Percentiles rank a stretch among this genome's conserved stretches.
These are phyloP conservation scores for Haematococcus lacustris DNA, from an alignment of 139 green algal species.

Conservation along the genomic window DNA sequence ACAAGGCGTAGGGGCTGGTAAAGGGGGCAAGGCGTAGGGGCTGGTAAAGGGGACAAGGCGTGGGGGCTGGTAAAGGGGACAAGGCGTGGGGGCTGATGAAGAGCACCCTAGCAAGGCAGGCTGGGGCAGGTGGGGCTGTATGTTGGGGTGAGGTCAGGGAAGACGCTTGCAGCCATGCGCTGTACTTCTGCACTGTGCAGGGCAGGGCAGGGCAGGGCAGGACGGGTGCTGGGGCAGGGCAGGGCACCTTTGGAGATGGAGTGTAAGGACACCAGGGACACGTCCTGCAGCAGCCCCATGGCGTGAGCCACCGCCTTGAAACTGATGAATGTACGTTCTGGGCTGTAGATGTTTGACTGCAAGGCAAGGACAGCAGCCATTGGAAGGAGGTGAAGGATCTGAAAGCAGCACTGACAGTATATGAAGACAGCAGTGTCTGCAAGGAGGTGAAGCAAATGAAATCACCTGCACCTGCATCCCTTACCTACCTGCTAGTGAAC, in stretches of 20 bases:
- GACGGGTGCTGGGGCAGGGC: background rate
- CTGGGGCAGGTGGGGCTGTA: no score
- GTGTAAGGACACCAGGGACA: slow-evolving; percentile 78
- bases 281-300: slow-evolving; percentile 37
- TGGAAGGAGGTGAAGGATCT: no score
- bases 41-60: no score
- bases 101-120: no score
- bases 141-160: no score
- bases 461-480: background rate
- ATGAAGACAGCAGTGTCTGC: background rate
- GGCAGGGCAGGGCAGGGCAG: no score
- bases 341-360: slow-evolving; percentile 90
- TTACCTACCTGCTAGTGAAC: background rate
- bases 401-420: no score
- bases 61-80: no score
- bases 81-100: no score
- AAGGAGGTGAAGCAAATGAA: background rate
- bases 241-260: slow-evolving; percentile 74
- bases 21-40: no score
- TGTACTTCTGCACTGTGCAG: background rate
- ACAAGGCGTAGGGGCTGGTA: no score
- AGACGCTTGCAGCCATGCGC: no score
- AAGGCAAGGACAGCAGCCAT: slow-evolving; percentile 25
- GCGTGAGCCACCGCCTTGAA: slow-evolving; percentile 75
- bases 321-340: slow-evolving; percentile 63